Conservation (phyloP, 176 grass and related monocot species). For the Bothriochloa decipiens region DNA sequence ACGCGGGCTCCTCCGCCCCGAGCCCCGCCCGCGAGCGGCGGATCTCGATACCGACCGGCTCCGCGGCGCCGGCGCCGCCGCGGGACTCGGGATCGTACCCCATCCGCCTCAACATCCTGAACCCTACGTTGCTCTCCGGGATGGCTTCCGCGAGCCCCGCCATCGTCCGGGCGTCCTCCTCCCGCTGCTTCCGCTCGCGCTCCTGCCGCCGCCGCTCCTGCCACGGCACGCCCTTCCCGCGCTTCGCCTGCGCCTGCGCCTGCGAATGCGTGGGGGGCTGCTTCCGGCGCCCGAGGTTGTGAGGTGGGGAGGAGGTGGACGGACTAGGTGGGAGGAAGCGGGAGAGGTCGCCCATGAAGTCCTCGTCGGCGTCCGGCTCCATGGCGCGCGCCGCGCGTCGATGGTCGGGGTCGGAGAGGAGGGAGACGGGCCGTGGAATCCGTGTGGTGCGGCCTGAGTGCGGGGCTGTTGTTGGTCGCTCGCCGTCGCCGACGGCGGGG, state of each 20-base stretch:
- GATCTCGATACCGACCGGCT: conserved; percentile 80
- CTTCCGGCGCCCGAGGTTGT: conserved; percentile 42
- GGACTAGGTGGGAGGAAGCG: conserved; percentile 60
- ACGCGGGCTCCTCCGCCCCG: conserved; percentile 54
- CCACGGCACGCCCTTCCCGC: conserved; percentile 60
- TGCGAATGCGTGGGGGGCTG: conserved; percentile 8
- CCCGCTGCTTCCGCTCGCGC: conserved; percentile 57
- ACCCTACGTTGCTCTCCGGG: conserved; percentile 87
- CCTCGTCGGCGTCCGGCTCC: conserved; percentile 62
- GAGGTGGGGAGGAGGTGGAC: conserved; percentile 22
- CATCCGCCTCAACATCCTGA: conserved; percentile 85
- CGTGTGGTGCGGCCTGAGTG: not conserved
- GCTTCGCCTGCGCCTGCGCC: conserved; percentile 43
- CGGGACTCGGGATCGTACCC: conserved; percentile 62
- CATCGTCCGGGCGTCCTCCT: conserved; percentile 79
- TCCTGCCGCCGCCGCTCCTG: conserved; percentile 65
- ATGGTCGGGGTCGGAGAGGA: not conserved
- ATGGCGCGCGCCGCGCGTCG: conserved; percentile 19
- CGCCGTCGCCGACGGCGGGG: not conserved
- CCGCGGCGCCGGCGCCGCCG: conserved; percentile 25
- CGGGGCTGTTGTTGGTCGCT: no score
- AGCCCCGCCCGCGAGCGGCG: conserved; percentile 69
- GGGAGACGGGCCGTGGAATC: not conserved
- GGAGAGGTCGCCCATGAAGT: conserved; percentile 93
- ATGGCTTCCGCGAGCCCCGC: conserved; percentile 65